Evolutionary conservation across 495 filamentous ascomycete genomes (phyloP), one percentile per base, ranked within the genome.

Genomic region (Cercophora scortea): DNA sequence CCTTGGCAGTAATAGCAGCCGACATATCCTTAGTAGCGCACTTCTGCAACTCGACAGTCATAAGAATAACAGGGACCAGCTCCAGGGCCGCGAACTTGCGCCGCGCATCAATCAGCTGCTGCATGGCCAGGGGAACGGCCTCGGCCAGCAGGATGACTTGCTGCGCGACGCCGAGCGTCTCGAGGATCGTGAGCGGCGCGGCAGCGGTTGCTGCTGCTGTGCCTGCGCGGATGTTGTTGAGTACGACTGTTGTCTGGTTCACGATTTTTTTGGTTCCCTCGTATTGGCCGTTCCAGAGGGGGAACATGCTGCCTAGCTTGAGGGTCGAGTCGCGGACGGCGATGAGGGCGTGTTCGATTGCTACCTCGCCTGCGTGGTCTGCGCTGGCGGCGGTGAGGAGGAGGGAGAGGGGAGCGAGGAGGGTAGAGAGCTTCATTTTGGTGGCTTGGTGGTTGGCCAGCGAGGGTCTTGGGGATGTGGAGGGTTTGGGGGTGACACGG

Each of bases 21-120:
- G 59, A 59, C 55, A 71, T 64, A 2, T 65, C 54, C 13, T 50
- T 48, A 7, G 67, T 69, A 4, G 65, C 66, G 7, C 42, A n/a
- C 58, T 70, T 61, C 61, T 70, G 54, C 36, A 58, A 41, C 36
- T 62, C 53, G 34, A 73, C 45, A 55, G 58, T 69, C 8, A 66
- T 18, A 33, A 67, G 54, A 34, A 70, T 65, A 16, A 63, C 48
- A 3, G 70, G 68, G 47, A 48, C 57, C 18, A 71, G 54, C 6
- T 61, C 11, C 19, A 67, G 49, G 43, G 52, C 59, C 45, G 67
- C 63, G 45, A 73, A 73, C 47, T 65, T 62, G 19, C 45, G 54
- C 55, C 69, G 69, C n/a, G 57, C 50, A 16, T 18, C 45, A 12
- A 68, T 54, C 32, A 71, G 50, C 8, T 54, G 56, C 13, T 55